A percentile compares a stretch with the other conserved stretches of the same genome.
Conservation (phyloP, 2,329 filamentous ascomycete genomes). For the Aspergillus japonicus region DNA sequence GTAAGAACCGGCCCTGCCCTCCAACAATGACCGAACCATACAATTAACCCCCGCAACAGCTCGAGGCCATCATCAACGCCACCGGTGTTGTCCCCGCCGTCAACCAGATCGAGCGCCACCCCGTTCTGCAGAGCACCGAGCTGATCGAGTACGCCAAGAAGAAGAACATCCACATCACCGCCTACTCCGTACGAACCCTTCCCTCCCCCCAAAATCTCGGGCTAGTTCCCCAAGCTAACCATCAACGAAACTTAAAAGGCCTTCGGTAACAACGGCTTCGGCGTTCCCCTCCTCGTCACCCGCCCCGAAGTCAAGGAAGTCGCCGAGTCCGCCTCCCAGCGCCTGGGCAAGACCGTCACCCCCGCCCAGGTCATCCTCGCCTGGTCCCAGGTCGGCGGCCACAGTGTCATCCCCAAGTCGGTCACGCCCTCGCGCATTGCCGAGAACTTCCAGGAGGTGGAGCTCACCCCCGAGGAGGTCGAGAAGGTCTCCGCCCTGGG, state of each 20-base stretch:
- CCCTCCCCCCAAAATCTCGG: not conserved
- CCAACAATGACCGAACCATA: not conserved
- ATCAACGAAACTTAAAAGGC: conserved; percentile 31
- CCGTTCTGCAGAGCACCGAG: conserved; percentile 62
- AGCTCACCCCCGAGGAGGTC: conserved; percentile 40
- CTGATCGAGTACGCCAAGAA: conserved; percentile 57
- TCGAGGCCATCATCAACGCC: conserved; percentile 57
- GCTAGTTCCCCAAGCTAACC: conserved; percentile 7
- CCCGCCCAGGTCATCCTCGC: conserved; percentile 41
- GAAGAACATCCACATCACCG: conserved; percentile 61
- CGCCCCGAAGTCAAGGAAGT: conserved; percentile 64
- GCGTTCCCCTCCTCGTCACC: conserved; percentile 63
- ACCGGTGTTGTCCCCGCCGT: conserved; percentile 59
- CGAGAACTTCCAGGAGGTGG: conserved; percentile 45
- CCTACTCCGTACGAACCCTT: conserved; percentile 54
- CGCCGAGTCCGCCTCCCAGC: conserved; percentile 54
- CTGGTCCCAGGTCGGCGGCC: conserved; percentile 42
- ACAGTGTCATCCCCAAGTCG: conserved; percentile 46
- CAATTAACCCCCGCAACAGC: conserved; percentile 20
- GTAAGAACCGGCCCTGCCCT: conserved; percentile 20
- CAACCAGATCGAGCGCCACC: conserved; percentile 70
- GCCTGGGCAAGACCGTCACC: conserved; percentile 34
- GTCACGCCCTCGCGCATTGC: conserved; percentile 44
- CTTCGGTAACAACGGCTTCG: conserved; percentile 59
- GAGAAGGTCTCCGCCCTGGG: conserved; percentile 35